Evolutionary conservation across 1,284 basidiomycete species (phyloP), one percentile per base, ranked within the genome.

Genomic region (Cutaneotrichosporon sp.): DNA sequence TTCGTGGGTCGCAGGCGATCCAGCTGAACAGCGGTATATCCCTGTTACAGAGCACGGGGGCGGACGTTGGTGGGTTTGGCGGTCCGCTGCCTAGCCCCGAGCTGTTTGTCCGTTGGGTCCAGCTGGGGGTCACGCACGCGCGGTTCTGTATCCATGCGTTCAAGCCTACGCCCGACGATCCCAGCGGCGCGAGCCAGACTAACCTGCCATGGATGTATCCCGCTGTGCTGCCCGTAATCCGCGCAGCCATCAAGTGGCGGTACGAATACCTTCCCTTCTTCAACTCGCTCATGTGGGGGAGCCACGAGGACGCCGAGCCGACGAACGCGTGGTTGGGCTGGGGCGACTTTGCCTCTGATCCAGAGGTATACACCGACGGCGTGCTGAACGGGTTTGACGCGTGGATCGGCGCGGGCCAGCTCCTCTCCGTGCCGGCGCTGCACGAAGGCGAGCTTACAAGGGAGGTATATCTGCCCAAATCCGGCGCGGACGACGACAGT

Each of bases 201-300:
- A 77, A 77, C 60, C 54, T 68, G 10, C 76, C 76, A 4, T 77
- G 76, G 76, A 77, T 77, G 76, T 76, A 77, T 53, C 76, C 76
- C 37, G 70, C 71, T 30, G 72, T 77, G 15, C 63, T 74, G 43
- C 73, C 74, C 3, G 59, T 69, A 33, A 64, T 78, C 51, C 65
- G 76, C 5, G 53, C 57, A 9, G 66, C 67, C 18, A 78, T 77
- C 64, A 71, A 75, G 60, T 70, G 77, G 57, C 60, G 77, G 48
- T 78, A 78, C 63, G 71, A 72, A 56, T 58, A 72, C 26, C 49
- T 77, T 15, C 76, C 77, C 13, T 52, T 35, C 55, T 70, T 70
- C 60, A 72, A 75, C 59, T 59, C 65, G 17, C 69, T 77, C 46
- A 76, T 75, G 64, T 77, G 76, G 76, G 67, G 69, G 17, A 73